Evolutionary conservation across 2,329 filamentous ascomycete genomes (phyloP).

Genomic region (Westerdykella ornata): DNA sequence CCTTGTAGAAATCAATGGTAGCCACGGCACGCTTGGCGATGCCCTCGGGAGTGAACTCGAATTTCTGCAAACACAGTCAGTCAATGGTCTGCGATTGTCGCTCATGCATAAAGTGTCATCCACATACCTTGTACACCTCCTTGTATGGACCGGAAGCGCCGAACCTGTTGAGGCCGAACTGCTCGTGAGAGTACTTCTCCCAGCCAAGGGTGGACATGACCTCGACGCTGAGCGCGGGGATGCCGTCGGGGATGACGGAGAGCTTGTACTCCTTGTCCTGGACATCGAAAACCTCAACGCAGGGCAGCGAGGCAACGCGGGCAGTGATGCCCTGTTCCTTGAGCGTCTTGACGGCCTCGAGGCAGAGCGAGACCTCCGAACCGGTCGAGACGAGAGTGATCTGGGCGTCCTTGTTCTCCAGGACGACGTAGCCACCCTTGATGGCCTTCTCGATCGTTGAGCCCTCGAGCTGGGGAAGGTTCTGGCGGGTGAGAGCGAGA

Average conservation of each 20-base stretch:
- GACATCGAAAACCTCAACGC: conserved; percentile 92
- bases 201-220: conserved; percentile 96
- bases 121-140: conserved; percentile 82
- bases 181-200: conserved; percentile 99
- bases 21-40: conserved; percentile 89
- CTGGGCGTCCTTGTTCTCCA: conserved; percentile 75
- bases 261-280: conserved; percentile 95
- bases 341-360: conserved; percentile 88
- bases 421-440: conserved; percentile 91
- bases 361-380: conserved; percentile 88
- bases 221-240: conserved; percentile 88
- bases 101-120: too few species aligned
- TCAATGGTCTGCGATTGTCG: neutral
- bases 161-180: conserved; percentile 98
- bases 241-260: conserved; percentile 84
- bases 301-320: conserved; percentile 91
- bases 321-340: conserved; percentile 80
- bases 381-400: conserved; percentile 91
- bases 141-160: conserved; percentile 96
- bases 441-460: conserved; percentile 81
- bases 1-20: conserved; percentile 98
- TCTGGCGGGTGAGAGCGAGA: conserved; percentile 92
- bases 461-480: conserved; percentile 94
- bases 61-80: conserved; percentile 66
- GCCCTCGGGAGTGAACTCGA: conserved; percentile 97